Conservation (phyloP, 208 protist species). For the Herpetomonas tarakana region DNA sequence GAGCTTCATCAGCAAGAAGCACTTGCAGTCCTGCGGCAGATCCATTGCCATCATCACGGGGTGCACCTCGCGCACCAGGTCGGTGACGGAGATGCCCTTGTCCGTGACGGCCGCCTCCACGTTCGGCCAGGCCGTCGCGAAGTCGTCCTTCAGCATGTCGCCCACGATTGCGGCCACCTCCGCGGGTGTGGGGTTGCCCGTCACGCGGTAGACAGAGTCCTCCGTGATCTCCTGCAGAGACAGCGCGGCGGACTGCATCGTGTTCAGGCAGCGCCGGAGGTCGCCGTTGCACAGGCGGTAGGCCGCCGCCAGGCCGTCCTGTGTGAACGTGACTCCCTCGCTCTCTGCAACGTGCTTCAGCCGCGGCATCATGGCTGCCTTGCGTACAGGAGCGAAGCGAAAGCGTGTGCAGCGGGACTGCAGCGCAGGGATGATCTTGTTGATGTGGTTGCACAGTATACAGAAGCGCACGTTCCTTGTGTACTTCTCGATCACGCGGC, state of each 20-base stretch:
- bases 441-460: constrained; percentile 99
- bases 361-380: constrained; percentile 78
- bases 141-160: constrained; percentile 71
- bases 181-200: constrained; percentile 78
- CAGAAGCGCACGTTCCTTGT: constrained; percentile 98
- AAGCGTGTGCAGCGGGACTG: constrained; percentile 99
- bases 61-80: constrained; percentile 76
- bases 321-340: constrained; percentile 80
- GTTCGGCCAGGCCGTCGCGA: constrained; percentile 53
- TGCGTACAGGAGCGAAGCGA: constrained; percentile 94
- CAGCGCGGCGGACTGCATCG: constrained; percentile 93
- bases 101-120: constrained; percentile 35
- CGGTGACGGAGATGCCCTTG: constrained; percentile 69
- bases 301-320: constrained; percentile 91
- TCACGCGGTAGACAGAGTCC: constrained; percentile 75
- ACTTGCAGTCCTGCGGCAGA: constrained; percentile 79
- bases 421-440: constrained; percentile 93
- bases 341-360: constrained; percentile 79
- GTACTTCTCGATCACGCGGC: constrained; percentile 98
- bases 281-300: constrained; percentile 94
- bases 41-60: constrained; percentile 83
- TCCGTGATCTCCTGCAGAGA: constrained; percentile 68
- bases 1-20: constrained; percentile 75
- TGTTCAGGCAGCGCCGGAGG: constrained; percentile 97
- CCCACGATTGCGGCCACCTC: constrained; percentile 71